Conservation (phyloP, 768 basidiomycete species). For the Agrocybe chaxingu region DNA sequence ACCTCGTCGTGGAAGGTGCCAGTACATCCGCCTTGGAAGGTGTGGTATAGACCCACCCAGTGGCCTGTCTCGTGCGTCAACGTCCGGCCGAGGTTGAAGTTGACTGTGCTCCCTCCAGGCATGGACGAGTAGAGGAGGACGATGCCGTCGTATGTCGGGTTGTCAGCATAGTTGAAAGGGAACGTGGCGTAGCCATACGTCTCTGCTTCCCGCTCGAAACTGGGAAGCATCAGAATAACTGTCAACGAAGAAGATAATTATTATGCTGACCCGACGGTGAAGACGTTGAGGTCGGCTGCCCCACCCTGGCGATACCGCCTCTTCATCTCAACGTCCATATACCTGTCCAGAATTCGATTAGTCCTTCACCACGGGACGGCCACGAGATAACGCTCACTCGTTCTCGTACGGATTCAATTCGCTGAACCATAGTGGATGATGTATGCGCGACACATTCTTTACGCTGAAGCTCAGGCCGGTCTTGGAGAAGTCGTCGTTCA, state of each 20-base stretch:
- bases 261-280: constrained; percentile 30
- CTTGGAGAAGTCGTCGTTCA: constrained; percentile 33
- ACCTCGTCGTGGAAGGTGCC: constrained; percentile 21
- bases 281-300: constrained; percentile 35
- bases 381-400: constrained; percentile 12
- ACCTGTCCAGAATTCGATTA: not conserved
- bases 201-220: constrained; percentile 22
- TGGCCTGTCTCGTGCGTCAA: constrained; percentile 28
- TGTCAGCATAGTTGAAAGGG: constrained; percentile 27
- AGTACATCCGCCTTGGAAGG: constrained; percentile 21
- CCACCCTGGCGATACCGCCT: constrained; percentile 31
- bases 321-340: constrained; percentile 35
- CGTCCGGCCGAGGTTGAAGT: constrained; percentile 28
- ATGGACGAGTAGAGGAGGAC: constrained; percentile 26
- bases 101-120: constrained; percentile 27
- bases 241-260: not conserved
- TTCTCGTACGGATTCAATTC: constrained; percentile 32
- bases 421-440: constrained; percentile 37
- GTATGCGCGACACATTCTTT: constrained; percentile 26
- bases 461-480: constrained; percentile 32
- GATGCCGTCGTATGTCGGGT: constrained; percentile 37
- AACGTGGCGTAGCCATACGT: constrained; percentile 39
- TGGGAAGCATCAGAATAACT: constrained; percentile 5
- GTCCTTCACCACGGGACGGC: not conserved
- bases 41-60: constrained; percentile 36